Conservation (phyloP, 176 grass and related monocot genomes). For the Bolboschoenus planiculmis region DNA sequence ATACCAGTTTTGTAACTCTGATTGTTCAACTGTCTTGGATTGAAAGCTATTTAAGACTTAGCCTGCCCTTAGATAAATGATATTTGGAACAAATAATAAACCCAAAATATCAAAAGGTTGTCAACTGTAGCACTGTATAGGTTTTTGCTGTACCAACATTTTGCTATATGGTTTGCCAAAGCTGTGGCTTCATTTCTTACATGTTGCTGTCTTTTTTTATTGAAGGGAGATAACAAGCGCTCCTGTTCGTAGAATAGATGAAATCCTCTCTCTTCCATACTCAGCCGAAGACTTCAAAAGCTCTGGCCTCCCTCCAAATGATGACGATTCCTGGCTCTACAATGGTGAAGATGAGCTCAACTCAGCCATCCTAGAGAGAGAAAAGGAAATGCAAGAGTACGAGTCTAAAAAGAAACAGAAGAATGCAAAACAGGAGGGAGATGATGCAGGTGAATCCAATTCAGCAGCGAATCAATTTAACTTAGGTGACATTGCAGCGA, state of each 20-base stretch:
- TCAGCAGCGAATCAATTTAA: conserved; percentile 50
- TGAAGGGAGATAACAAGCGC: conserved; percentile 73
- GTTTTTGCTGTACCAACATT: not conserved
- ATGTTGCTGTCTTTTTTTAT: not conserved
- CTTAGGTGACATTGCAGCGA: conserved; percentile 65
- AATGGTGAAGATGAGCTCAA: conserved; percentile 78
- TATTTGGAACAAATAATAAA: not conserved
- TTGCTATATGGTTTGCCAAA: not conserved
- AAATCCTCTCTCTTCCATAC: conserved; percentile 63
- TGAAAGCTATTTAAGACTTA: not conserved
- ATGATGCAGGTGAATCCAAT: conserved; percentile 23
- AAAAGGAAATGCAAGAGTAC: conserved; percentile 87
- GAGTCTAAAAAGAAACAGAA: conserved; percentile 50
- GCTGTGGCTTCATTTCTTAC: not conserved
- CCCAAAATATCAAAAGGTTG: not conserved
- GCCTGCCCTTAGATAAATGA: too few species aligned
- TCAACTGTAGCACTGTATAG: not conserved
- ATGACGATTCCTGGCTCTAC: conserved; percentile 80
- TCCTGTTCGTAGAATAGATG: conserved; percentile 68
- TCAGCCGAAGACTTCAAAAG: conserved; percentile 51
- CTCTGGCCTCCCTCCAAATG: conserved; percentile 49
- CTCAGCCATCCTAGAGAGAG: conserved; percentile 58
- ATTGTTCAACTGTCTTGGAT: not conserved
- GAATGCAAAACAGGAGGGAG: conserved; percentile 46
- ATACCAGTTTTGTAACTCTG: too few species aligned